Conservation (phyloP, 2,329 filamentous ascomycete genomes). For the Didymella arachidicola region DNA sequence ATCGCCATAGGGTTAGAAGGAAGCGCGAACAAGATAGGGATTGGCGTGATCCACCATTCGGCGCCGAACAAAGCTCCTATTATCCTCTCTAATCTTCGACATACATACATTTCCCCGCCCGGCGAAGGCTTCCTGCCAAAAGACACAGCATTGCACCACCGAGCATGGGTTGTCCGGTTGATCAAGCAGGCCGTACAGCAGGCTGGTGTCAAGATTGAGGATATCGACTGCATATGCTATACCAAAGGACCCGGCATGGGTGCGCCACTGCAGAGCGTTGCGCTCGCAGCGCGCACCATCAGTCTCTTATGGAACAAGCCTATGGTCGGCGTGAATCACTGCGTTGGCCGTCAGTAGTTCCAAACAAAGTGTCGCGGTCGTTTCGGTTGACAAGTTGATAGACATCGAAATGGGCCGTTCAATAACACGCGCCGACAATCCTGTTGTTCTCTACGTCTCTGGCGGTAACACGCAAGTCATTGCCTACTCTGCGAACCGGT, state of each 20-base stretch:
- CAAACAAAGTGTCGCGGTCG: too few relatives aligned
- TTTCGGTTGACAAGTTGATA: slow-evolving; percentile 16
- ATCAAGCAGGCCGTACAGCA: slow-evolving; percentile 79
- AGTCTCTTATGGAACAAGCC: slow-evolving; percentile 84
- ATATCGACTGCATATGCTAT: slow-evolving; percentile 93
- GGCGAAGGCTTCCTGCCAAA: slow-evolving; percentile 96
- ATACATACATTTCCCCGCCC: slow-evolving; percentile 91
- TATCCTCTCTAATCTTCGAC: slow-evolving; percentile 89
- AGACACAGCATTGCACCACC: slow-evolving; percentile 93
- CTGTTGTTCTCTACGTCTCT: slow-evolving; percentile 93
- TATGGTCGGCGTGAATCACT: slow-evolving; percentile 97
- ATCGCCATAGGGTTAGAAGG: slow-evolving; percentile 83
- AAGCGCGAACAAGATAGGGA: slow-evolving; percentile 96
- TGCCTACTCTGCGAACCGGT: slow-evolving; percentile 91
- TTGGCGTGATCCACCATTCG: slow-evolving; percentile 87
- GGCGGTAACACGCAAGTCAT: slow-evolving; percentile 99
- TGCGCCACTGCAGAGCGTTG: slow-evolving; percentile 85
- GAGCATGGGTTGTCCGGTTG: slow-evolving; percentile 81
- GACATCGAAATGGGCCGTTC: slow-evolving; percentile 97
- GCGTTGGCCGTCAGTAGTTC: slow-evolving; percentile 75
- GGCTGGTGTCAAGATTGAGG: slow-evolving; percentile 61
- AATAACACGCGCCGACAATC: slow-evolving; percentile 89
- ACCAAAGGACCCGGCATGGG: slow-evolving; percentile 97
- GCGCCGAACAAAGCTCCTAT: slow-evolving; percentile 54
- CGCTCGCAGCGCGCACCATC: slow-evolving; percentile 82